Percentiles rank a stretch among this genome's conserved stretches.
Conservation (phyloP, 371 early-diverging fungal species). For the Rhizopus arrhizus region DNA sequence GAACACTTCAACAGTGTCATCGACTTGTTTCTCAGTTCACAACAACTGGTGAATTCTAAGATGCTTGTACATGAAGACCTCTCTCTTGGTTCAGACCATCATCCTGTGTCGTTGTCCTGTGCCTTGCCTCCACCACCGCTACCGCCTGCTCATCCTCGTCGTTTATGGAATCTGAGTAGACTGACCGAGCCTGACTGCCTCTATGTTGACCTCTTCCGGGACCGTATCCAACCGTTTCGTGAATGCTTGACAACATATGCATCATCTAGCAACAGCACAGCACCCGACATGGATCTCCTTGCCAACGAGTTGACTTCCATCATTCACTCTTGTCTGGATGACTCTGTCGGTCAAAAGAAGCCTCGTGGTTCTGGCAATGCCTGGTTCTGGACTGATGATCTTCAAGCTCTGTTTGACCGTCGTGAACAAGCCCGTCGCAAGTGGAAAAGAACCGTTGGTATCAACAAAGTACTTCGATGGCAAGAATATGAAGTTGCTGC, state of each 20-base stretch:
- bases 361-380: slow-evolving; percentile 4
- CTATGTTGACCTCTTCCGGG: neutral
- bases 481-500: too few species aligned
- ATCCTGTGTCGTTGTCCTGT: slow-evolving; percentile 3
- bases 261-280: neutral
- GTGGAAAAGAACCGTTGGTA: neutral
- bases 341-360: neutral
- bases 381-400: slow-evolving; percentile 3
- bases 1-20: neutral
- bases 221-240: neutral
- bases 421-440: neutral
- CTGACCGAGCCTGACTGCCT: slow-evolving; percentile 4
- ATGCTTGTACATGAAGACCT: neutral
- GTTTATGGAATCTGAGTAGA: slow-evolving; percentile 7
- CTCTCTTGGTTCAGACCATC: slow-evolving; percentile 4
- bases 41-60: neutral
- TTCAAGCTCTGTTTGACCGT: neutral
- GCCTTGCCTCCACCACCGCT: neutral
- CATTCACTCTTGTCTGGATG: slow-evolving; percentile 5
- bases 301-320: neutral
- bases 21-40: slow-evolving; percentile 4
- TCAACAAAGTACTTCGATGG: neutral
- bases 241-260: neutral
- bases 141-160: slow-evolving; percentile 1
- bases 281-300: slow-evolving; percentile 1